Conservation (phyloP, 2,329 filamentous ascomycete species). For the Colletotrichum siamense region DNA sequence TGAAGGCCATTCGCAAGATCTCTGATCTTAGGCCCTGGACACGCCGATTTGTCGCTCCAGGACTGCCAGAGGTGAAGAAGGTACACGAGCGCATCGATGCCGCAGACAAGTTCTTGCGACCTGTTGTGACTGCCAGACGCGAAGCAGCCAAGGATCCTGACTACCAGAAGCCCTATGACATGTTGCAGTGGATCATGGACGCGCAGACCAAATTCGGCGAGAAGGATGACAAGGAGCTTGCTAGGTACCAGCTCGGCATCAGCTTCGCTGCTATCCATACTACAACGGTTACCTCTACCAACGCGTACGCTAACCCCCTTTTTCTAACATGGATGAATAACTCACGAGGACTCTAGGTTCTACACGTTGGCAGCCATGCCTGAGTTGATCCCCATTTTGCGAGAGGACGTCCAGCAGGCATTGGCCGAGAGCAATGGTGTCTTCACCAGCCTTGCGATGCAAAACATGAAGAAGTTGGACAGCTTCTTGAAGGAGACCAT, state of each 20-base stretch:
- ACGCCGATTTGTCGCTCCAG: constrained; percentile 35
- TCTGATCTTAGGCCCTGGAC: constrained; percentile 32
- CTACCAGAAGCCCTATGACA: constrained; percentile 45
- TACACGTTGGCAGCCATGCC: constrained; percentile 57
- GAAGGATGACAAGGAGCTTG: constrained; percentile 38
- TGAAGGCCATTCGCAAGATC: constrained; percentile 35
- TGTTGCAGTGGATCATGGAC: constrained; percentile 53
- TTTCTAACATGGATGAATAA: background rate
- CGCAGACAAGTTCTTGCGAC: constrained; percentile 38
- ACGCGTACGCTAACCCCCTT: constrained; percentile 24
- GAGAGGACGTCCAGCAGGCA: constrained; percentile 52
- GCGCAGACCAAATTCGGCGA: constrained; percentile 37
- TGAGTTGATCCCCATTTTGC: constrained; percentile 53
- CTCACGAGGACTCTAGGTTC: constrained; percentile 36
- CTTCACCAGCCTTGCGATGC: constrained; percentile 38
- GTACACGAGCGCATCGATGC: constrained; percentile 35
- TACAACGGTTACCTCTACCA: constrained; percentile 50
- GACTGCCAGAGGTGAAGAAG: constrained; percentile 38
- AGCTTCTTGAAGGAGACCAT: constrained; percentile 45
- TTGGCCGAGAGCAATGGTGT: constrained; percentile 38
- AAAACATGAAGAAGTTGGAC: constrained; percentile 44
- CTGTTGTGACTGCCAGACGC: constrained; percentile 36
- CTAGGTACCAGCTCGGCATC: constrained; percentile 46
- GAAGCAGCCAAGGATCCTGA: constrained; percentile 14
- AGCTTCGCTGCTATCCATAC: constrained; percentile 59